Evolutionary conservation across 2,329 filamentous ascomycete species (phyloP).

Genomic region (Epichloe gansuensis): DNA sequence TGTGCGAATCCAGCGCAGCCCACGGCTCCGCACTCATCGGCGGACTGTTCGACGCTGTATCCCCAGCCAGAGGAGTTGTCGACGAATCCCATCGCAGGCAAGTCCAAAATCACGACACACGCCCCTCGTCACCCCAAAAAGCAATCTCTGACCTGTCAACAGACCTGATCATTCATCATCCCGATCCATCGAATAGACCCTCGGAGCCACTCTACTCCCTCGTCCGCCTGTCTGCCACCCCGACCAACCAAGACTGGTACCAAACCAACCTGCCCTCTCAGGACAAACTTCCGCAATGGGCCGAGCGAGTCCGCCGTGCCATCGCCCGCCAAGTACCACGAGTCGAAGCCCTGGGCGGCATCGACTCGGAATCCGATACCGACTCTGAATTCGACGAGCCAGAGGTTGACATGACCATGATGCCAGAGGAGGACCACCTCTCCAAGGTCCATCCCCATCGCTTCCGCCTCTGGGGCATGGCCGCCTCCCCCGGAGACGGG

Average conservation of each 20-base stretch:
- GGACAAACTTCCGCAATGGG: conserved; percentile 30
- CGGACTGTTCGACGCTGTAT: conserved; percentile 35
- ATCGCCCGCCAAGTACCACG: conserved; percentile 31
- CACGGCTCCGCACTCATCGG: conserved; percentile 24
- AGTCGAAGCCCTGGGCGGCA: conserved; percentile 27
- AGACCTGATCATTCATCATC: conserved; percentile 35
- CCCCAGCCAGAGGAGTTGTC: conserved; percentile 19
- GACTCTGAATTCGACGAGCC: conserved; percentile 8
- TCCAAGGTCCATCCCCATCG: conserved; percentile 35
- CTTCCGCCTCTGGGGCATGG: conserved; percentile 40
- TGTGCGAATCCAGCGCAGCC: conserved; percentile 13
- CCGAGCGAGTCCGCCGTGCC: conserved; percentile 30
- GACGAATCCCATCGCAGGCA: conserved; percentile 18
- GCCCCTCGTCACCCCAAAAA: background rate
- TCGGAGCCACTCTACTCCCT: conserved; percentile 36
- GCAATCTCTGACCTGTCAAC: background rate
- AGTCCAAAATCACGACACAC: background rate
- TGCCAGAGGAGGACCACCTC: conserved; percentile 18
- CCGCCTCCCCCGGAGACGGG: conserved; percentile 35
- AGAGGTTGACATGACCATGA: conserved; percentile 6
- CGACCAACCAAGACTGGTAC: conserved; percentile 38
- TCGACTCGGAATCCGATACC: conserved; percentile 15
- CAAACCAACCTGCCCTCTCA: conserved; percentile 32
- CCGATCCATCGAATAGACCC: conserved; percentile 11
- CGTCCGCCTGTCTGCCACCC: conserved; percentile 38